Evolutionary conservation across 176 grass and related monocot genomes (phyloP).

Genomic region (Ananas comosus): DNA sequence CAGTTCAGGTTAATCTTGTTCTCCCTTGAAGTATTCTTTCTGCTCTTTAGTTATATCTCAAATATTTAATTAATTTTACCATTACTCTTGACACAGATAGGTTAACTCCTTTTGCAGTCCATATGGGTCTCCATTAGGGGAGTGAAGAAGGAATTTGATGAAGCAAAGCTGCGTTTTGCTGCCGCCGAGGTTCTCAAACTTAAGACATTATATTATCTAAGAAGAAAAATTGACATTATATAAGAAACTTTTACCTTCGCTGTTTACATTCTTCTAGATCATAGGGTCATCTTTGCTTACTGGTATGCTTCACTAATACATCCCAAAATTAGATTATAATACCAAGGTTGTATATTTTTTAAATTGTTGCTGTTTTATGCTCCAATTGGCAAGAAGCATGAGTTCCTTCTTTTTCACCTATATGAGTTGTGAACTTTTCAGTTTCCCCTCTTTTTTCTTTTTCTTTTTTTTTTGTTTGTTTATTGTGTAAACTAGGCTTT

Average conservation of each 20-base stretch:
- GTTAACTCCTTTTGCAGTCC: constrained; percentile 37
- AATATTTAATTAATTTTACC: background rate
- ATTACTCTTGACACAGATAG: constrained; percentile 2
- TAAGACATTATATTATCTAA: background rate
- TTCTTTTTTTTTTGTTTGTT: too few species aligned
- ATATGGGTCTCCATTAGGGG: constrained; percentile 78
- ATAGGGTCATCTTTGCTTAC: too few species aligned
- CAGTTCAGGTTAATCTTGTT: constrained; percentile 63
- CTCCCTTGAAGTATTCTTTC: constrained; percentile 16
- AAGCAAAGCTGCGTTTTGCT: constrained; percentile 89
- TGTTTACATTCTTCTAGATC: background rate
- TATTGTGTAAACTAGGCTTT: too few species aligned
- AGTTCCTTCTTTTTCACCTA: too few species aligned
- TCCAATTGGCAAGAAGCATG: background rate
- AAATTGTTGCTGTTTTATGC: background rate
- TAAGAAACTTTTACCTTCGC: background rate
- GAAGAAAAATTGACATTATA: background rate
- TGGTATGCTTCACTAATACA: too few species aligned
- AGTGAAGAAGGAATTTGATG: constrained; percentile 87
- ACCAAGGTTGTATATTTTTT: background rate
- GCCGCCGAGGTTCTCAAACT: constrained; percentile 72
- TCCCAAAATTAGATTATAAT: too few species aligned
- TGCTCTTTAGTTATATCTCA: background rate
- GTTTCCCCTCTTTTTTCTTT: too few species aligned
- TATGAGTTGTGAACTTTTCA: too few species aligned